Conservation (phyloP, 1,284 basidiomycete genomes). For the Laetiporus sulphureus region DNA sequence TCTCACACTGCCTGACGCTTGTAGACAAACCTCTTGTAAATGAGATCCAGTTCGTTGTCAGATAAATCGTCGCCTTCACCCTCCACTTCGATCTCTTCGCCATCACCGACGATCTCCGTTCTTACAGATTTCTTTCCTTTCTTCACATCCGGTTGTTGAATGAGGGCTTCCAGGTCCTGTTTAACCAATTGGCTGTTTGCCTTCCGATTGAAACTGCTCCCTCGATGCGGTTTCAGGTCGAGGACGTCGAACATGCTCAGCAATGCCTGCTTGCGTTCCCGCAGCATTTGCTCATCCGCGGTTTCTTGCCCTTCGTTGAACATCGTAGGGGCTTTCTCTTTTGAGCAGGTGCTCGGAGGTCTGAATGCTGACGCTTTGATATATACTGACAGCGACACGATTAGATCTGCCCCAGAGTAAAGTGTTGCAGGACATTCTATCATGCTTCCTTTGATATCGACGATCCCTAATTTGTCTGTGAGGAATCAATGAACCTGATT, state of each 20-base stretch:
- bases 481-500: no score
- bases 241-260: conserved; percentile 59
- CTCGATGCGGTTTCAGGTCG: conserved; percentile 44
- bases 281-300: conserved; percentile 62
- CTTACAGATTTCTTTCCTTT: conserved; percentile 25
- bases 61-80: conserved; percentile 70
- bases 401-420: conserved; percentile 61
- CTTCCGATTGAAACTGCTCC: conserved; percentile 21
- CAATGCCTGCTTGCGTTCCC: conserved; percentile 70
- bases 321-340: conserved; percentile 32
- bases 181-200: conserved; percentile 31
- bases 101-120: conserved; percentile 58
- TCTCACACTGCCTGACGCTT: not conserved
- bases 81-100: conserved; percentile 66
- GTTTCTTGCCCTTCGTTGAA: conserved; percentile 75
- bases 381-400: conserved; percentile 65
- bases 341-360: conserved; percentile 29
- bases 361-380: conserved; percentile 61
- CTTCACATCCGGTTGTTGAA: conserved; percentile 24
- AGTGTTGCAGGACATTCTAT: conserved; percentile 64
- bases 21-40: conserved; percentile 64
- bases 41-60: conserved; percentile 71
- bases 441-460: conserved; percentile 59
- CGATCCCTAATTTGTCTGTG: conserved; percentile 37
- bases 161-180: conserved; percentile 34